phyloP scores from a whole-genome alignment of 495 filamentous ascomycete genomes.

The Diplogelasinospora grovesii region DNA sequence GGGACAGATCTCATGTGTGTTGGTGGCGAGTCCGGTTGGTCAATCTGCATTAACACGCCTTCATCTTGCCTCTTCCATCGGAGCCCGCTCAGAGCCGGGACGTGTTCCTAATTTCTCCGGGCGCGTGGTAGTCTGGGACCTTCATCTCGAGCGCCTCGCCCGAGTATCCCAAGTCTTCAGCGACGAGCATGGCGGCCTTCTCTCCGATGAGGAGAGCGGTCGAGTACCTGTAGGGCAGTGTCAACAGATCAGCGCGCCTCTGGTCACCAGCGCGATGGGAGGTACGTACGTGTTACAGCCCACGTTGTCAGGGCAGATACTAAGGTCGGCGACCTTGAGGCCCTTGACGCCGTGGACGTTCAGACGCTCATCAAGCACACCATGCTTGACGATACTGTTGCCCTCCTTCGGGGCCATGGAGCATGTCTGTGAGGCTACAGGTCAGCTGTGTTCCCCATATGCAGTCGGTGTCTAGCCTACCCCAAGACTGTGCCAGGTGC shows the following conservation, averaged over 20 bases:
- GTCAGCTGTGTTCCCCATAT: conserved; percentile 13
- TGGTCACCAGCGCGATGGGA: too few species aligned
- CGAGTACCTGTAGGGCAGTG: conserved; percentile 45
- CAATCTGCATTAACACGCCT: too few species aligned
- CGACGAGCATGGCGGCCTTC: conserved; percentile 66
- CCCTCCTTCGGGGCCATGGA: conserved; percentile 76
- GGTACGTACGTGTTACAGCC: conserved; percentile 64
- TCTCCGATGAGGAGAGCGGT: conserved; percentile 80
- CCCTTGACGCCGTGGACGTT: conserved; percentile 77
- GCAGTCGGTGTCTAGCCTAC: too few species aligned
- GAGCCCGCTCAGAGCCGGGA: conserved; percentile 22
- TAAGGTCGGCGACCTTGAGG: conserved; percentile 75
- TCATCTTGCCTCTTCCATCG: too few species aligned
- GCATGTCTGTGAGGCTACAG: conserved; percentile 50
- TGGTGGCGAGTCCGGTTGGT: too few species aligned
- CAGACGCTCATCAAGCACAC: conserved; percentile 71
- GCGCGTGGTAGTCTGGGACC: conserved; percentile 56
- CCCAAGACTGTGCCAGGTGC: conserved; percentile 66
- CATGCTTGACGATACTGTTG: conserved; percentile 73
- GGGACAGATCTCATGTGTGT: too few species aligned
- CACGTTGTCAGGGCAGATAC: conserved; percentile 77
- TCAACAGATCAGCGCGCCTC: too few species aligned
- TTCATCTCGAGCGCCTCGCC: conserved; percentile 71
- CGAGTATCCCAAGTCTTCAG: conserved; percentile 70
- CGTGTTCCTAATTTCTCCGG: conserved; percentile 39